phyloP scores from a whole-genome alignment of 257 asterid species.

The Linderniella brevidens region DNA sequence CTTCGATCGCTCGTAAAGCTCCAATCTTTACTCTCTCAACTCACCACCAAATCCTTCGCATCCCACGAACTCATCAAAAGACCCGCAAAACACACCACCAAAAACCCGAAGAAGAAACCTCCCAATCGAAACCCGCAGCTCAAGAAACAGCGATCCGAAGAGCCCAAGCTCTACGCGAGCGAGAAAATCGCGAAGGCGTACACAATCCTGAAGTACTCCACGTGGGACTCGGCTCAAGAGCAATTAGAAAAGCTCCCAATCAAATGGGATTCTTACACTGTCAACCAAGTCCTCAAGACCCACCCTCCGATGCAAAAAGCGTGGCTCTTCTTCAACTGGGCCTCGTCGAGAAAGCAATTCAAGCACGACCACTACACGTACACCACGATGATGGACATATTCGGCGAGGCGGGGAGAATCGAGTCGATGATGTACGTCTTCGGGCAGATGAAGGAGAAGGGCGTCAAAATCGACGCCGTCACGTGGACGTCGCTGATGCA shows the following conservation, averaged over 20 bases:
- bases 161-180: slow-evolving; percentile 29
- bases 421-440: slow-evolving; percentile 62
- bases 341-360: slow-evolving; percentile 29
- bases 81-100: slow-evolving; percentile 13
- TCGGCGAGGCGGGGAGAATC: slow-evolving; percentile 81
- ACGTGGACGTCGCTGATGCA: slow-evolving; percentile 73
- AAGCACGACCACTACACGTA: slow-evolving; percentile 87
- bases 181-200: slow-evolving; percentile 43
- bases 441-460: slow-evolving; percentile 57
- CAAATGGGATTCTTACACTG: slow-evolving; percentile 87
- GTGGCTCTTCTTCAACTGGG: slow-evolving; percentile 96
- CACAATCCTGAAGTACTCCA: slow-evolving; percentile 43
- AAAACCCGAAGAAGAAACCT: slow-evolving; percentile 12
- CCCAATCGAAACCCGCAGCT: slow-evolving; percentile 14
- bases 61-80: slow-evolving; percentile 12
- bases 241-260: slow-evolving; percentile 34
- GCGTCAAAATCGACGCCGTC: slow-evolving; percentile 58
- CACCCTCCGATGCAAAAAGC: slow-evolving; percentile 93
- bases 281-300: slow-evolving; percentile 73
- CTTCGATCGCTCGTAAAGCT: slow-evolving; percentile 19
- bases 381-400: slow-evolving; percentile 90
- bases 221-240: slow-evolving; percentile 72
- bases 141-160: slow-evolving; percentile 14
- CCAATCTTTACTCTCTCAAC: slow-evolving; percentile 12
- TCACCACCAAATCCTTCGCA: slow-evolving; percentile 14